A percentile compares a stretch with the other conserved stretches of the same genome.
Evolutionary conservation across 177 flowering plant genomes (phyloP).

Genomic region (Vitis hybrid): DNA sequence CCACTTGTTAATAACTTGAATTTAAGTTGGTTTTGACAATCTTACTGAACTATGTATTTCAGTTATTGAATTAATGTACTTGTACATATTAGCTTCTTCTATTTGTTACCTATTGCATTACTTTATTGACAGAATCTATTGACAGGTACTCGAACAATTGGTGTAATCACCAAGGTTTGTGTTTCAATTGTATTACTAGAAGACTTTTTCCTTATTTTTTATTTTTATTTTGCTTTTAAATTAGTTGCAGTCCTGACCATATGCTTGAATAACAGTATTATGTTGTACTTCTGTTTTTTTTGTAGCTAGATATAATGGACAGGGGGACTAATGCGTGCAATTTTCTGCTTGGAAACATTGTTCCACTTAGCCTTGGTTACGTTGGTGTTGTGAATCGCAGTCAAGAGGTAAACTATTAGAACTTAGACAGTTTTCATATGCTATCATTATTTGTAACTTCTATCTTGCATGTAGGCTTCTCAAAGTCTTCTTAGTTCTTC

Average conservation of each 20-base stretch:
- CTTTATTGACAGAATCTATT: constrained; percentile 6
- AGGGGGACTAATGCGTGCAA: constrained; percentile 55
- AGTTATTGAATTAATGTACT: background rate
- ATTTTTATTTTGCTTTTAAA: background rate
- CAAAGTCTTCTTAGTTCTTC: background rate
- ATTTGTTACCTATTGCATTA: background rate
- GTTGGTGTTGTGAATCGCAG: constrained; percentile 55
- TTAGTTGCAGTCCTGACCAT: background rate
- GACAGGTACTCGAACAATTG: constrained; percentile 51
- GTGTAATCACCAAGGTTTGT: constrained; percentile 54
- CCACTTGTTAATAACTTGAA: no score
- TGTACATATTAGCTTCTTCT: background rate
- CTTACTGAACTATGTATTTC: background rate
- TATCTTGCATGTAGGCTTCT: background rate
- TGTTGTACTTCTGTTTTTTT: constrained; percentile 2
- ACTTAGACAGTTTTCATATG: background rate
- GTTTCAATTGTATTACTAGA: background rate
- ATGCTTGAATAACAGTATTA: background rate
- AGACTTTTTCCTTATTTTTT: background rate
- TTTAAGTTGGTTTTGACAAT: background rate
- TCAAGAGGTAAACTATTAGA: constrained; percentile 41
- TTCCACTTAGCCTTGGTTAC: constrained; percentile 59
- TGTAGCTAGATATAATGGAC: constrained; percentile 60
- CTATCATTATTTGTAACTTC: background rate
- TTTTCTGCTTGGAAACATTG: constrained; percentile 51